These are phyloP conservation scores for Cercis canadensis DNA, from an alignment of 306 rosid species.

Conservation along the genomic window DNA sequence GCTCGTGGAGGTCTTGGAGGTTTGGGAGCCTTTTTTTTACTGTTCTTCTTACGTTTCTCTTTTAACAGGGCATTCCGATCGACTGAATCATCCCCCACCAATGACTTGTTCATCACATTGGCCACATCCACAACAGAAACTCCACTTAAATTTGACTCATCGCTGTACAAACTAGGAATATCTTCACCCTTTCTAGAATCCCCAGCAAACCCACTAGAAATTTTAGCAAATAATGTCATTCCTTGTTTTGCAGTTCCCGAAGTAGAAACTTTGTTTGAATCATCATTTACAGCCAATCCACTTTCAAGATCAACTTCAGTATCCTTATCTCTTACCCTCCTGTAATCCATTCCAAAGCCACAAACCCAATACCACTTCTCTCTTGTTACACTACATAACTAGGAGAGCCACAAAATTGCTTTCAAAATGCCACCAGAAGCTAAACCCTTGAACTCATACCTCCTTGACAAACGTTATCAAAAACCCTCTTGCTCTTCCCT, in stretches of 20 bases:
- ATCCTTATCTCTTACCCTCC: slow-evolving; percentile 40
- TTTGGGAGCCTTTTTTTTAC: slow-evolving; percentile 72
- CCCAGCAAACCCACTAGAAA: slow-evolving; percentile 58
- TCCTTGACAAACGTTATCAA: not conserved
- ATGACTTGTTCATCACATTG: slow-evolving; percentile 43
- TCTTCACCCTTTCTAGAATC: slow-evolving; percentile 51
- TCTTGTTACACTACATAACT: slow-evolving; percentile 24
- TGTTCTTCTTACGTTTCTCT: slow-evolving; percentile 74
- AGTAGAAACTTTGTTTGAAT: slow-evolving; percentile 44
- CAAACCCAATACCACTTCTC: slow-evolving; percentile 36
- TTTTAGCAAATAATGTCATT: slow-evolving; percentile 46
- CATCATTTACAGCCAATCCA: slow-evolving; percentile 51
- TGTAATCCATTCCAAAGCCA: slow-evolving; percentile 57
- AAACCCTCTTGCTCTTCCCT: slow-evolving; percentile 11
- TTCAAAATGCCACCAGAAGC: slow-evolving; percentile 24
- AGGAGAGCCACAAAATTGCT: slow-evolving; percentile 23
- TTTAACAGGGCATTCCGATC: slow-evolving; percentile 50
- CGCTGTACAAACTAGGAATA: slow-evolving; percentile 41
- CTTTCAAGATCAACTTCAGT: slow-evolving; percentile 74
- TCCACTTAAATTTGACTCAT: slow-evolving; percentile 42
- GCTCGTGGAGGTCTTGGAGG: slow-evolving; percentile 97
- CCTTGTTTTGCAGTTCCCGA: slow-evolving; percentile 49
- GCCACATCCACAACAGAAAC: slow-evolving; percentile 40
- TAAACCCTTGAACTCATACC: slow-evolving; percentile 44
- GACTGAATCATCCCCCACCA: slow-evolving; percentile 35